These are phyloP conservation scores for Lactarius indigo DNA, from an alignment of 768 basidiomycete species.

Conservation along the genomic window DNA sequence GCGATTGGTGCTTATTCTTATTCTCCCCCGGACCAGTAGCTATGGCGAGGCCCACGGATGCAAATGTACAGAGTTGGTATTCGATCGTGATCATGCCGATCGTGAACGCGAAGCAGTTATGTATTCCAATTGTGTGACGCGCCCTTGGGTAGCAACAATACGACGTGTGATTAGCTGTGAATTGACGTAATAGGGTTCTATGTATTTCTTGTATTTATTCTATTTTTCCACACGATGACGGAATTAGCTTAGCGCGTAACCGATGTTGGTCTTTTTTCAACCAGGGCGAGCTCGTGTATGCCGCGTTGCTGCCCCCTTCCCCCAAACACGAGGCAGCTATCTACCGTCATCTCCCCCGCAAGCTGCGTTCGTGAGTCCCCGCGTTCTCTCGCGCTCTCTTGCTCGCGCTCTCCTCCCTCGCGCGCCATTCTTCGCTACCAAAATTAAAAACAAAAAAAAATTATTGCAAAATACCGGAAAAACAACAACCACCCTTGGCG, in stretches of 20 bases:
- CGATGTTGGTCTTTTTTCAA: not conserved
- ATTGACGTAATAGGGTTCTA: too few relatives aligned
- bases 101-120: not conserved
- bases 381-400: not conserved
- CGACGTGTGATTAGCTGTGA: too few relatives aligned
- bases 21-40: too few relatives aligned
- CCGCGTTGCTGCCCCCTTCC: not conserved
- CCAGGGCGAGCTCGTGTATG: not conserved
- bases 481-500: not conserved
- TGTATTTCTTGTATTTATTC: too few relatives aligned
- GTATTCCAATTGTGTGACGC: too few relatives aligned
- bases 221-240: not conserved
- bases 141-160: too few relatives aligned
- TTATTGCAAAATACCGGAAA: not conserved
- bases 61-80: too few relatives aligned
- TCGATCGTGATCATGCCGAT: conserved; percentile 16
- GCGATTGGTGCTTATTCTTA: too few relatives aligned
- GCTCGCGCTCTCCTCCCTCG: conserved; percentile 1
- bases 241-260: conserved; percentile 1
- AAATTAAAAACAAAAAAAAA: conserved; percentile 9
- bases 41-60: not conserved
- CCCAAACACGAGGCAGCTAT: conserved; percentile 19
- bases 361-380: not conserved
- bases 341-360: not conserved
- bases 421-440: not conserved